phyloP scores from a whole-genome alignment of 108 stramenopile genomes.

The Bacterosira constricta region DNA sequence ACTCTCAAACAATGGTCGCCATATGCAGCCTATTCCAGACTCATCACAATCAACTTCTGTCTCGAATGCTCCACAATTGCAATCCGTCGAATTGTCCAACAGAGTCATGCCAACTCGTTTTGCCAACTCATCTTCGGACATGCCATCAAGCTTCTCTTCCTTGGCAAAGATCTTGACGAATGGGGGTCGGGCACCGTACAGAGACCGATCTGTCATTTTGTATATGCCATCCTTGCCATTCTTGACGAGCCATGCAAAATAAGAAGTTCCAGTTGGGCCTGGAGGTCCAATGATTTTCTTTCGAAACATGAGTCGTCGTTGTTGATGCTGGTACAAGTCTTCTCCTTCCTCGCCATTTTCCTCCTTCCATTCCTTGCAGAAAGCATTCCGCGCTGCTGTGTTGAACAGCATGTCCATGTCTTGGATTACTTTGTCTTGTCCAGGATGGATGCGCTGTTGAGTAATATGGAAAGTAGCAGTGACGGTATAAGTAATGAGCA shows the following conservation, averaged over 20 bases:
- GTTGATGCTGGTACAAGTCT: conserved; percentile 54
- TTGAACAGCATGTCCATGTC: conserved; percentile 62
- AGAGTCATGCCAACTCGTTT: conserved; percentile 43
- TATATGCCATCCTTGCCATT: conserved; percentile 62
- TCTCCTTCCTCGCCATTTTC: conserved; percentile 59
- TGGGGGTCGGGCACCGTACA: conserved; percentile 60
- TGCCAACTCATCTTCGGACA: conserved; percentile 51
- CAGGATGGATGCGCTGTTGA: conserved; percentile 55
- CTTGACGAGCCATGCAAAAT: conserved; percentile 47
- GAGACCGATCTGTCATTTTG: conserved; percentile 63
- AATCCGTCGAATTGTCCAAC: conserved; percentile 51
- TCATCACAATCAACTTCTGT: conserved; percentile 56
- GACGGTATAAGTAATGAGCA: too few species aligned
- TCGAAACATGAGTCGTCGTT: conserved; percentile 49
- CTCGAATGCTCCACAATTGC: conserved; percentile 57
- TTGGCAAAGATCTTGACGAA: conserved; percentile 62
- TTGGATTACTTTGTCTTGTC: conserved; percentile 59
- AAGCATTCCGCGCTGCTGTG: conserved; percentile 49
- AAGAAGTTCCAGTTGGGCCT: conserved; percentile 57
- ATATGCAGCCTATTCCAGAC: conserved; percentile 48
- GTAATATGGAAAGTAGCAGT: background rate
- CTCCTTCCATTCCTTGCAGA: conserved; percentile 63
- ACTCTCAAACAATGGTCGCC: conserved; percentile 49
- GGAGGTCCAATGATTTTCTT: conserved; percentile 64
- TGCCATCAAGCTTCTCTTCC: conserved; percentile 62